These are phyloP conservation scores for Fusarium setosum DNA, from an alignment of 2,329 filamentous ascomycete genomes.

Conservation along the genomic window DNA sequence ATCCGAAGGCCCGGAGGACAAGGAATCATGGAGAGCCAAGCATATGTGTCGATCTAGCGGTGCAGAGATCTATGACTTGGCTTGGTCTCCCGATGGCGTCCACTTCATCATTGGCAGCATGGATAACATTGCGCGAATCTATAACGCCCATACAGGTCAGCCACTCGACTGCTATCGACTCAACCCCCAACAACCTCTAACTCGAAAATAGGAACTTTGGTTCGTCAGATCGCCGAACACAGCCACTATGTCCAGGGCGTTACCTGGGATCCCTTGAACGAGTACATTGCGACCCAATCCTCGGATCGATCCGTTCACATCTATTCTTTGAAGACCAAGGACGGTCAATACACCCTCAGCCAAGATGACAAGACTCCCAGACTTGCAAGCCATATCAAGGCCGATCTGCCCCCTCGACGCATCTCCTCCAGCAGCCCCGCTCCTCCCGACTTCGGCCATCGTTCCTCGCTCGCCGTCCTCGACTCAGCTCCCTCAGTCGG, in stretches of 20 bases:
- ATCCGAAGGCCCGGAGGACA: slow-evolving; percentile 88
- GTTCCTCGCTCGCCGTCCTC: slow-evolving; percentile 70
- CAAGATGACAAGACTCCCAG: slow-evolving; percentile 78
- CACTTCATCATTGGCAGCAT: slow-evolving; percentile 99
- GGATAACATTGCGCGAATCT: slow-evolving; percentile 98
- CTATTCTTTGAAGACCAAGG: slow-evolving; percentile 95
- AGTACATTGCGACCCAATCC: slow-evolving; percentile 97
- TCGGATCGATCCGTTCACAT: slow-evolving; percentile 98
- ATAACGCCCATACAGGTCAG: slow-evolving; percentile 90
- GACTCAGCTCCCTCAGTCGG: slow-evolving; percentile 69
- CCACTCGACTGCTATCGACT: slow-evolving; percentile 6
- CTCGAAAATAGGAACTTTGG: slow-evolving; percentile 62
- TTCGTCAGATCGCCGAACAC: slow-evolving; percentile 96
- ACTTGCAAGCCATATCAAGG: slow-evolving; percentile 80
- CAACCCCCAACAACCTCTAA: slow-evolving; percentile 9
- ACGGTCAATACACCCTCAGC: slow-evolving; percentile 88
- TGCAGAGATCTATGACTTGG: slow-evolving; percentile 96
- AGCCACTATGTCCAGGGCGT: slow-evolving; percentile 99
- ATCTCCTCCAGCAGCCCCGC: slow-evolving; percentile 94
- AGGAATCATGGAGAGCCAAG: slow-evolving; percentile 96
- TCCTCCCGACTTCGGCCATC: slow-evolving; percentile 81
- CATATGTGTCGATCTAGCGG: slow-evolving; percentile 97
- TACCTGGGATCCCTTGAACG: slow-evolving; percentile 97
- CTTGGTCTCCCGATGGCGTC: slow-evolving; percentile 96
- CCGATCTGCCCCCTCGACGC: slow-evolving; percentile 90